Evolutionary conservation across 805 yeast species (phyloP).

Genomic region (Pichia cephalocereana): DNA sequence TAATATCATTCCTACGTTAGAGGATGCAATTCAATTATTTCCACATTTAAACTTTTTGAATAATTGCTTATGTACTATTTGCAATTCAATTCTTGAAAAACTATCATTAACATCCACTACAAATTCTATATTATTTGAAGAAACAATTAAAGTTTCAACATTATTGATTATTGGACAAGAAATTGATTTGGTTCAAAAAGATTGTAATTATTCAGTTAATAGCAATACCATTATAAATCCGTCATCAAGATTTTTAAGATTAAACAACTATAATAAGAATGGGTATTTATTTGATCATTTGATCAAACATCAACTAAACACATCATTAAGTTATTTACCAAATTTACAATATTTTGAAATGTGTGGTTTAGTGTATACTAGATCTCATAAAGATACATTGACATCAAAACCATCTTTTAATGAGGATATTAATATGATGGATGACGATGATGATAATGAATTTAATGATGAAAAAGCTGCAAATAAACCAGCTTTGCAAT

Average conservation of each 20-base stretch:
- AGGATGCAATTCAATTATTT: constrained; percentile 22
- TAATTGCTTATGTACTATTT: constrained; percentile 18
- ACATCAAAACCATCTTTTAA: no score
- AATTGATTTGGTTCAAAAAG: constrained; percentile 17
- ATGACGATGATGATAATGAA: not conserved
- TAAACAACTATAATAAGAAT: constrained; percentile 2
- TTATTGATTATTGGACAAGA: constrained; percentile 25
- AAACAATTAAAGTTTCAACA: constrained; percentile 25
- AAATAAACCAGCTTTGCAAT: not conserved
- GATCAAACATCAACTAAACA: constrained; percentile 17
- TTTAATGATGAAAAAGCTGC: no score
- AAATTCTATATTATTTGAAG: constrained; percentile 8
- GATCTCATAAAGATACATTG: not conserved
- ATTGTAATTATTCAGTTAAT: constrained; percentile 4
- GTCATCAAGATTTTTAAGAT: constrained; percentile 14
- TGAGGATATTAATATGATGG: not conserved
- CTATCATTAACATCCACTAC: constrained; percentile 2
- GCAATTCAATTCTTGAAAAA: constrained; percentile 11
- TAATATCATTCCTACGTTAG: constrained; percentile 20
- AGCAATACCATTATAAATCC: constrained; percentile 9
- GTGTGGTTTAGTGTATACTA: constrained; percentile 24
- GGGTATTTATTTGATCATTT: constrained; percentile 26
- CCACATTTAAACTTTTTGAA: constrained; percentile 22
- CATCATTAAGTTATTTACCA: constrained; percentile 14
- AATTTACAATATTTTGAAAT: constrained; percentile 21